Conservation (phyloP, 2,329 filamentous ascomycete genomes). For the Botrytis cinerea region DNA sequence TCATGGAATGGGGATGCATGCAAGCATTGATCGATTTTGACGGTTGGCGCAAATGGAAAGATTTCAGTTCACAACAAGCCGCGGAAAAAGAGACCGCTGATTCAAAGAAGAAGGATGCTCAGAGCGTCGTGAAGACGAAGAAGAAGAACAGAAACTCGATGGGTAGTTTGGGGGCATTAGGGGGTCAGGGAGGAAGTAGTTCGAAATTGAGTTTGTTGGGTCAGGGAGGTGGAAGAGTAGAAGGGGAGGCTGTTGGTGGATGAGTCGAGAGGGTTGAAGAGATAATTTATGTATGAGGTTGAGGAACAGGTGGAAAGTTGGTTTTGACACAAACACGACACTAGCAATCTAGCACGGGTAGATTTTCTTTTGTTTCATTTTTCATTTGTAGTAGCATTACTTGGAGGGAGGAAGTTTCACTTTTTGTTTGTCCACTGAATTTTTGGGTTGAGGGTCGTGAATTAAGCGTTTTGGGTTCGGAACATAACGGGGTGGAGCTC, state of each 20-base stretch:
- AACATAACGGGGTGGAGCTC: not conserved
- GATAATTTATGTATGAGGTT: not conserved
- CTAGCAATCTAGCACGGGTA: not conserved
- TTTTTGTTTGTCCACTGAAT: not conserved
- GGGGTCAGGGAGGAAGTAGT: conserved; percentile 7
- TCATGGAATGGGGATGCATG: conserved; percentile 99
- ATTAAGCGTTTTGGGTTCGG: not conserved
- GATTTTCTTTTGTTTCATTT: not conserved
- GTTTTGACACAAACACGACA: not conserved
- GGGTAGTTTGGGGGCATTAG: conserved; percentile 24
- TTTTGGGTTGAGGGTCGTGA: not conserved
- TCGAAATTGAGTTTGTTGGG: conserved; percentile 3
- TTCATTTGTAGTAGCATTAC: not conserved
- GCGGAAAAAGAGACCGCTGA: conserved; percentile 36
- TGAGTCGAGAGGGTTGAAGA: not conserved
- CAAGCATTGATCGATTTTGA: conserved; percentile 98
- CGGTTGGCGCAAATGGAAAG: conserved; percentile 97
- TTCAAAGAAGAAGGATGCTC: conserved; percentile 26
- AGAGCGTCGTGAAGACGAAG: conserved; percentile 30
- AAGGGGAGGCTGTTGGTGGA: not conserved
- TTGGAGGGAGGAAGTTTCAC: not conserved
- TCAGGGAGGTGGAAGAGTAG: not conserved
- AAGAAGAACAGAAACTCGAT: conserved; percentile 31
- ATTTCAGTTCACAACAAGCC: conserved; percentile 53
- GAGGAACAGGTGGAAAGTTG: not conserved